Evolutionary conservation across 768 basidiomycete species (phyloP), one percentile per base, ranked within the genome.

Genomic region (Auriscalpium orientale): DNA sequence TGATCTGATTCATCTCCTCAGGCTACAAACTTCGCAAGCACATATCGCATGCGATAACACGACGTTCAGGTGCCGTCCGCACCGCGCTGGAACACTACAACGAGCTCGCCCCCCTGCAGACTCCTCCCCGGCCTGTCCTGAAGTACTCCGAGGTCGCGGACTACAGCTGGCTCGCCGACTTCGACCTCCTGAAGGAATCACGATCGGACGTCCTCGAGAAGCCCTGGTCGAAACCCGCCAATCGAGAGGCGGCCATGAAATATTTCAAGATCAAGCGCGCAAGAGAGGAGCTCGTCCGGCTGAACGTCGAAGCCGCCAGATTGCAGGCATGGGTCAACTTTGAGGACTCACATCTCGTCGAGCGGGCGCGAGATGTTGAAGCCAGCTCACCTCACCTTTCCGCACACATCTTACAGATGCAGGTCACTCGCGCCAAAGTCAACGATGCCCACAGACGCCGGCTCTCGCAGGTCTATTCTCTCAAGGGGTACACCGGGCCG

Each of bases 1-100:
- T 16, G 16, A 12, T 16, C 38, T 11, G 15, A 40, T 8, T 13
- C 6, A 18, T 15, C 1, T 11, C 16, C 7, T 6, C 22, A 54
- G 53, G 53, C 8, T 54, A 54, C 36, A 54, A 54, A n/a, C 21
- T 54, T 9, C 53, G 53, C 1, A 54, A 38, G 7, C 38, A 38
- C 37, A 54, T 54, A 15, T 45, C 37, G 8, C 16, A 45, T 16
- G 43, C 40, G 5, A n/a, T 54, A 15, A 46, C 37, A 13, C n/a
- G 16, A 3, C 44, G 53, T 3, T 45, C n/a, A 4, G 33, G 11
- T 18, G 43, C 53, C 1, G 16, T 54, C 15, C 53, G 44, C 22
- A 46, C 20, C 1, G 53, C 53, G 11, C 15, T 54, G 5, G 33
- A 34, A 1, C 15, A 10, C 0, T 54, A 54, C 53, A 54, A 54